Evolutionary conservation across 1,284 basidiomycete species (phyloP), one percentile per base, ranked within the genome.

Genomic region (Sparassis latifolia): DNA sequence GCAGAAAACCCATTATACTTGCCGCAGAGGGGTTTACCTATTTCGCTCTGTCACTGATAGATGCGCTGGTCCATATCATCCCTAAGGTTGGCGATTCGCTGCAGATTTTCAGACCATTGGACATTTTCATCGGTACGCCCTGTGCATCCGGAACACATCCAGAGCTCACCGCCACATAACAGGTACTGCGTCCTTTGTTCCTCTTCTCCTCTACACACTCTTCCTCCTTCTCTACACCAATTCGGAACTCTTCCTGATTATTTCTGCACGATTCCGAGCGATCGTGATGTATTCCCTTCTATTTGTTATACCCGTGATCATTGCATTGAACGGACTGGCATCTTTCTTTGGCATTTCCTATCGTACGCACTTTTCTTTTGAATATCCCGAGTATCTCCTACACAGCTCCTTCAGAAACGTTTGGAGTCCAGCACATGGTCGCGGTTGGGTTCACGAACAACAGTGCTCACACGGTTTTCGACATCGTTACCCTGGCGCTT

Each of bases 321-420:
- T 84, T 50, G 64, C 69, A 6, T 62, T 76, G 54, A 83, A 83
- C 60, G 79, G 79, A 54, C 63, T 85, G 28, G 77, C 77, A 10
- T 86, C 86, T 1, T 85, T 89, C 56, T 58, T 83, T 33, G 81
- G 82, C 47, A 72, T 81, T 32, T 68, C 71, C 5, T 76, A 80
- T 47, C 65, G 85, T 86, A 58, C 59, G 78, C 71, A 12, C 45
- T 20, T 20, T 20, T 20, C 20, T 20, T 20, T 20, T 20, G 20
- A 1, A 1, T 10, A 6, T 35, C 37, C 32, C 3, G 9, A 12
- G 27, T 41, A 1, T 20, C n/a, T 27, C n/a, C 9, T 3, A 35
- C n/a, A 7, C 27, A 20, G 40, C 12, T 12, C 35, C 7, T 37
- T 37, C 35, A 6, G 35, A 1, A 7, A 12, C 12, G 7, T 37